phyloP scores from a whole-genome alignment of 2,329 filamentous ascomycete genomes.

The Neurospora sp. region DNA sequence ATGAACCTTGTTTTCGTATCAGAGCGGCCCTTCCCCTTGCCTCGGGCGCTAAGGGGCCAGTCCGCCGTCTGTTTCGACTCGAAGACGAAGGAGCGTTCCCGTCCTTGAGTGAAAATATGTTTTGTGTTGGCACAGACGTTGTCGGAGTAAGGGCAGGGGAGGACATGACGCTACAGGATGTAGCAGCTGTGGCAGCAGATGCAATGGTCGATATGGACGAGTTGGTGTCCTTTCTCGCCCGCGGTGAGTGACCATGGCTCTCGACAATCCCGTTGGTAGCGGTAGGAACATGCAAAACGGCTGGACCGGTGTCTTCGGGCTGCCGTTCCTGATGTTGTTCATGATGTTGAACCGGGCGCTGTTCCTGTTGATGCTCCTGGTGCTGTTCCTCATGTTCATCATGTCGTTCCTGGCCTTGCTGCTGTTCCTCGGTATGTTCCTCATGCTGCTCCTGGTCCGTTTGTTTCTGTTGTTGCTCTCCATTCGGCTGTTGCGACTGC shows the following conservation, averaged over 20 bases:
- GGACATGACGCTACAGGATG: constrained; percentile 43
- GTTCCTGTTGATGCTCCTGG: constrained; percentile 8
- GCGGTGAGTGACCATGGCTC: constrained; percentile 21
- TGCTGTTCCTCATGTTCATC: constrained; percentile 15
- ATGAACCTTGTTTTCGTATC: constrained; percentile 50
- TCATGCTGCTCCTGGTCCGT: not conserved
- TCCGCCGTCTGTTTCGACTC: constrained; percentile 45
- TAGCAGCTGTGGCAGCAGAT: constrained; percentile 36
- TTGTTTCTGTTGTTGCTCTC: not conserved
- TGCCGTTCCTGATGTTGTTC: constrained; percentile 8
- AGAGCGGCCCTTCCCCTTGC: constrained; percentile 50
- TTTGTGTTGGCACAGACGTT: constrained; percentile 32
- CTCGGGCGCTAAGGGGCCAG: constrained; percentile 47
- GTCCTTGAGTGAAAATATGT: constrained; percentile 47
- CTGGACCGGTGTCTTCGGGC: constrained; percentile 6
- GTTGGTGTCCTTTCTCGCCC: constrained; percentile 37
- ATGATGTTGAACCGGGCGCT: constrained; percentile 8
- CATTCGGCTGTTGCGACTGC: constrained; percentile 7
- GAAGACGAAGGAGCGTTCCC: constrained; percentile 30
- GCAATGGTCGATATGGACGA: constrained; percentile 44
- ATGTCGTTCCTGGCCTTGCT: constrained; percentile 12
- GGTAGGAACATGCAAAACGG: constrained; percentile 9
- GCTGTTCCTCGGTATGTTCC: not conserved
- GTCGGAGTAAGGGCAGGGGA: constrained; percentile 26
- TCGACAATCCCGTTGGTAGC: constrained; percentile 6